Evolutionary conservation across 106 monocot species (phyloP), one percentile per base, ranked within the genome.

Genomic region (Cymbidium sinense): DNA sequence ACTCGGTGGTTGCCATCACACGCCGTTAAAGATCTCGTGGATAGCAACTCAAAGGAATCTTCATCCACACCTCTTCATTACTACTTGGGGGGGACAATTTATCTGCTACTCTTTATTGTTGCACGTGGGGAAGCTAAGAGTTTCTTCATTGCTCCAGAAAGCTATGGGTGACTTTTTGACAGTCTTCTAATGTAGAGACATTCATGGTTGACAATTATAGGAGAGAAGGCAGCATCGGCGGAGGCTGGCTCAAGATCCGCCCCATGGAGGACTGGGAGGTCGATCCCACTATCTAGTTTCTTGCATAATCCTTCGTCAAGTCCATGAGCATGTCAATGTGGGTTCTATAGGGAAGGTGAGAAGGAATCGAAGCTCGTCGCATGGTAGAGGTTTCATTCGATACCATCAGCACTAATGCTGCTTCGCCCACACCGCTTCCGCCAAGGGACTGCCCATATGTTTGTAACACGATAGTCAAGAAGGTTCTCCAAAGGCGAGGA

Each of bases 401-500:
- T 77, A 82, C 81, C 1, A 1, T 70, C 50, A 91, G 93, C 1
- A 86, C 84, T n/a, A 90, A 87, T 78, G 88, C 77, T 0, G 82
- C 88, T 1, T 78, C 84, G 8, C 93, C 86, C 17, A 88, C 96
- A 39, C 96, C 93, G 7, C 5, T 47, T 21, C 91, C 93, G 4
- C 96, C 96, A 12, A 74, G 30, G 8, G 88, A 91, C 2, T 93
- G 25, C 50, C 91, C 93, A 0, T 96, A 96, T 73, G 83, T 96
- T 50, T 91, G 91, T 64, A 94, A 96, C 70, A 96, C 94, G 93
- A 83, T 93, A 4, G 93, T 94, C 6, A 85, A 74, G 58, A 87
- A 89, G 87, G 18, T 41, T 72, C 82, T 90, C 10, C 83, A 91
- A 70, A 93, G 96, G 96, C n/a, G n/a, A n/a, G n/a, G n/a, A n/a